Conservation (phyloP, 768 basidiomycete species). For the Mycena latifolia region DNA sequence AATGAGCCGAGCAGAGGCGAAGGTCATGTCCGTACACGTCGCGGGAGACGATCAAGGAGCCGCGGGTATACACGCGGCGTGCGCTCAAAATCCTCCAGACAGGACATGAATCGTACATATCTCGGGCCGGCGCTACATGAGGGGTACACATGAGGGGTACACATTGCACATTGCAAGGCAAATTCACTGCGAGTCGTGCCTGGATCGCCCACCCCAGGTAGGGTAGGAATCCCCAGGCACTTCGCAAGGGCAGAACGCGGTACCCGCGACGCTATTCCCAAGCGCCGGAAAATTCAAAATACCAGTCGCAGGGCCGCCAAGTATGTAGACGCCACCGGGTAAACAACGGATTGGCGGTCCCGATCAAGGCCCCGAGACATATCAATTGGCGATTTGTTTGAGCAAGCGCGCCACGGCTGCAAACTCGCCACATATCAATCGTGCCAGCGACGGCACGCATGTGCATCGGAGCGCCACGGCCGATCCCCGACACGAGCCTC, state of each 20-base stretch:
- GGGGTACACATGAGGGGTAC: too few species aligned
- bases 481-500: too few species aligned
- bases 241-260: not conserved
- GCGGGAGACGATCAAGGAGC: conserved; percentile 1
- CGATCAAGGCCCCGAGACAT: conserved; percentile 7
- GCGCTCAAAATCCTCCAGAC: conserved; percentile 20
- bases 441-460: too few species aligned
- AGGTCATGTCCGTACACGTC: conserved; percentile 21
- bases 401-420: too few species aligned
- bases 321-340: not conserved
- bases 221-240: not conserved
- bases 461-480: too few species aligned
- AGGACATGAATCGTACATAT: not conserved
- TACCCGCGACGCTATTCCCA: too few species aligned
- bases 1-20: conserved; percentile 4
- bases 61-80: conserved; percentile 6
- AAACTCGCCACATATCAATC: not conserved
- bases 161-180: conserved; percentile 11
- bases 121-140: conserved; percentile 11
- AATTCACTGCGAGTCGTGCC: conserved; percentile 8
- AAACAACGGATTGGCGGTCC: conserved; percentile 4
- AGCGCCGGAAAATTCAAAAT: too few species aligned
- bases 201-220: not conserved
- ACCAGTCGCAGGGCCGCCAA: too few species aligned
- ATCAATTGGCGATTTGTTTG: too few species aligned